Evolutionary conservation across 768 basidiomycete genomes (phyloP), one percentile per base, ranked within the genome.

Genomic region (Leccinum olivaceopallidum): DNA sequence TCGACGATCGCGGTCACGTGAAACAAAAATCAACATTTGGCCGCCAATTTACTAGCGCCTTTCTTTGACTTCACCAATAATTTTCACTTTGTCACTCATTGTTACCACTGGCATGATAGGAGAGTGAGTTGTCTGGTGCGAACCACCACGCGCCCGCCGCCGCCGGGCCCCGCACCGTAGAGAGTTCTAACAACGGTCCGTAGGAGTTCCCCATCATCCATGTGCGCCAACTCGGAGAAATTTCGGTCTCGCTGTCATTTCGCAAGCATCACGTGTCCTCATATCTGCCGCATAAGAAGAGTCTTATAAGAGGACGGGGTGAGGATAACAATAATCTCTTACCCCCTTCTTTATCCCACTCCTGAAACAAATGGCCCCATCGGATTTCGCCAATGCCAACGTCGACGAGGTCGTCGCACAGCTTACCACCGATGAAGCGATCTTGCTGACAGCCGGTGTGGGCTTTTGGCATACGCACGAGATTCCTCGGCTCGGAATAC

Each of bases 391-490:
- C 5, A 81, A 81, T 1, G 88, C 84, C 6, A 70, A 85, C 69
- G 77, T 92, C 52, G 77, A 81, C 62, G 79, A 85, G 51, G 75
- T 90, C 56, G 76, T 92, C 54, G 81, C 84, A n/a, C 77, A 83
- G 58, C 75, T 92, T 61, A 88, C 87, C 2, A 85, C 82, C 0
- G 89, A 90, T 39, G 91, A 92, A 67, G 86, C 89, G 0, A 89
- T 92, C 66, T 75, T 79, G 47, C 78, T 93, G 26, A 88, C 82
- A 6, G 87, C 87, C 2, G 90, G 89, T 18, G 87, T 86, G 20
- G 89, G 89, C 16, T 88, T 88, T 68, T 92, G 90, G 91, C 83
- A 88, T 65, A 91, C 90, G 0, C 82, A 85, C 57, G 77, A 76
- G 20, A 74, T 92, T 26, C 81, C 87, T 20, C 78, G 89, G 8